Evolutionary conservation across 2,329 filamentous ascomycete species (phyloP), one percentile per base, ranked within the genome.

Genomic region (Tolypocladium paradoxum): DNA sequence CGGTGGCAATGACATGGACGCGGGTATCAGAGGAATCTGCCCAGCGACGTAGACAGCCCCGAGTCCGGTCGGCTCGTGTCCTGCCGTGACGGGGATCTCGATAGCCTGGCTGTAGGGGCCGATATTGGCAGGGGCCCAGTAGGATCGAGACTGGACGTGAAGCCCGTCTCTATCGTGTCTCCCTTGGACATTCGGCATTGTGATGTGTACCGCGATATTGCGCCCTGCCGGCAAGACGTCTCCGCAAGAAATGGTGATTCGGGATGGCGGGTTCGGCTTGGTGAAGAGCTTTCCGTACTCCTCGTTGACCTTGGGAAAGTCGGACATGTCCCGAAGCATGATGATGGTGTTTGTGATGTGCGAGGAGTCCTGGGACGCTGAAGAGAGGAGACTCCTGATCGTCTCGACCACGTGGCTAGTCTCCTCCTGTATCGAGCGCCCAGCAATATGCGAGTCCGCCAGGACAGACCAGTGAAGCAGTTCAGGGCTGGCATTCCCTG

Each of bases 101-200:
- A 93, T 83, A 4, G 90, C 90, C 71, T 99, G 93, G 53, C 91
- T 96, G 69, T 97, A 97, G 0, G 93, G 93, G 0, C 93, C 93
- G 52, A 99, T 97, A 64, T 97, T 97, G 22, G 93, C 92, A 0
- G 93, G 93, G 0, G 93, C 93, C 93, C 93, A 99, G 75, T 97
- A 97, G 12, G 90, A 95, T 38, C 88, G 77, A 4, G 88, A 91
- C 70, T 97, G 93, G 6, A 99, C 91, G 67, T 99, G 93, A 1
- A 97, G 77, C 0, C 81, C 82, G 50, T 77, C 75, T 70, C 87
- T 69, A 34, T 65, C 61, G n/a, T 52, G 51, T 6, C 51, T 55
- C 9, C 57, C 54, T 24, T 67, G 56, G 2, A 55, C 55, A 1
- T 63, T 57, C 27, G 74, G 72, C 4, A 73, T 65, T 1, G 72